These are phyloP conservation scores for Rossbeevera mucosa DNA, from an alignment of 768 basidiomycete species.

Conservation along the genomic window DNA sequence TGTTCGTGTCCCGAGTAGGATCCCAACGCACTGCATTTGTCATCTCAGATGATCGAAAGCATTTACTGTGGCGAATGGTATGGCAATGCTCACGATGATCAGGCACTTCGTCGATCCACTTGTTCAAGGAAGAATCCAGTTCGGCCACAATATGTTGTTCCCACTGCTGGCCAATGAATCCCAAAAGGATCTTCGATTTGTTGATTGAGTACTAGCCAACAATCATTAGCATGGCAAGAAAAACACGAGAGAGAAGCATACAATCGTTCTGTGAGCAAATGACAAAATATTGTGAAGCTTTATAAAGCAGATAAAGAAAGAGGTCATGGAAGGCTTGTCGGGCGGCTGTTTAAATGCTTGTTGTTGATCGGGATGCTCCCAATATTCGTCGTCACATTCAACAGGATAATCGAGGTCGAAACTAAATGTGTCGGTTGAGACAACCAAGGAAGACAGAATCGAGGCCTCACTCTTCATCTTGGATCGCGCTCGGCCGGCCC, in stretches of 20 bases:
- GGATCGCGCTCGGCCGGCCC: conserved; percentile 63
- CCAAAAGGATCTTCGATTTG: conserved; percentile 51
- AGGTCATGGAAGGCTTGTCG: conserved; percentile 49
- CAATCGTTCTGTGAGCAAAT: conserved; percentile 58
- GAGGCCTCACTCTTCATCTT: conserved; percentile 65
- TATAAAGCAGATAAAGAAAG: conserved; percentile 50
- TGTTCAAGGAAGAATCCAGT: conserved; percentile 70
- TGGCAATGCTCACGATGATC: conserved; percentile 28
- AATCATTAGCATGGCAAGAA: not conserved
- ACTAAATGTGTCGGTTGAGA: conserved; percentile 28
- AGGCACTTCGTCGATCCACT: conserved; percentile 74
- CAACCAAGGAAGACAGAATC: not conserved
- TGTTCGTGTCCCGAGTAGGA: conserved; percentile 35
- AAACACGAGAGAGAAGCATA: conserved; percentile 25
- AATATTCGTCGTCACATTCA: conserved; percentile 68
- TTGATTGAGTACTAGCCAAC: conserved; percentile 63
- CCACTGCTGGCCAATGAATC: conserved; percentile 49
- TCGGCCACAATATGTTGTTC: conserved; percentile 65
- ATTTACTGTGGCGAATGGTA: not conserved
- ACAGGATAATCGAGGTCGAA: conserved; percentile 59
- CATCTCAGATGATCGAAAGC: conserved; percentile 4
- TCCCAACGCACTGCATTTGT: conserved; percentile 39
- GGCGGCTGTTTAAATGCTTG: conserved; percentile 59
- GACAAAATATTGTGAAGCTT: conserved; percentile 61
- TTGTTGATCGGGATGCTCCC: conserved; percentile 47